Evolutionary conservation across 176 grass and related monocot species (phyloP), one percentile per base, ranked within the genome.

Genomic region (Rhynchospora tenuis): DNA sequence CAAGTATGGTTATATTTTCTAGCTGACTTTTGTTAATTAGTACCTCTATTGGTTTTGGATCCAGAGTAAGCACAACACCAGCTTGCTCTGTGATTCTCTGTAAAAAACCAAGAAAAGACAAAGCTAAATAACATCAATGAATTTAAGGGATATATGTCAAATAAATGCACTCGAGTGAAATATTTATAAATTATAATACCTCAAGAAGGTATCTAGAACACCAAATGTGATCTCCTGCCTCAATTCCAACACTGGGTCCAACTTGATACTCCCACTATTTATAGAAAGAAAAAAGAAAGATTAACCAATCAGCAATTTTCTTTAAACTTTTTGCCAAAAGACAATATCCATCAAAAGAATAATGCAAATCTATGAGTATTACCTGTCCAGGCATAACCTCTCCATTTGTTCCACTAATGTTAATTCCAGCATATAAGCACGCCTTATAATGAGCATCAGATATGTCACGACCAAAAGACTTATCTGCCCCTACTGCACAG

Each of bases 341-440:
- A 9, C 60, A 83, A 15, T 74, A 58, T 74, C 19, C 29, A 76
- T 79, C 12, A 4, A 60, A 89, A 81, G 48, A 88, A 52, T 6
- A 80, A 16, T 22, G 17, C 22, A 74, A 82, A 16, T 15, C 68
- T 46, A 74, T 45, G 77, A 6, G 19, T 19, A 54, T 86, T 84
- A 99, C 97, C 93, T 99, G 93, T n/a, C 97, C 97, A 56, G 97
- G 97, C 97, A 99, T 99, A 83, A 99, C 97, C 83, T 99, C 97
- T 69, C 97, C 93, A 63, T 99, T 99, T 81, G 93, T 99, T 66
- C 97, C 97, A 84, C 93, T 99, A 74, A 99, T 96, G 73, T 99
- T 95, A 73, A 96, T 95, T 90, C 97, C 97, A 47, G 97, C 93
- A 14, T 93, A 99, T 68, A 96, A 89, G 61, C 97, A 99, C 4